Conservation (phyloP, 2,329 filamentous ascomycete species). For the Pleoardoris graminearum region DNA sequence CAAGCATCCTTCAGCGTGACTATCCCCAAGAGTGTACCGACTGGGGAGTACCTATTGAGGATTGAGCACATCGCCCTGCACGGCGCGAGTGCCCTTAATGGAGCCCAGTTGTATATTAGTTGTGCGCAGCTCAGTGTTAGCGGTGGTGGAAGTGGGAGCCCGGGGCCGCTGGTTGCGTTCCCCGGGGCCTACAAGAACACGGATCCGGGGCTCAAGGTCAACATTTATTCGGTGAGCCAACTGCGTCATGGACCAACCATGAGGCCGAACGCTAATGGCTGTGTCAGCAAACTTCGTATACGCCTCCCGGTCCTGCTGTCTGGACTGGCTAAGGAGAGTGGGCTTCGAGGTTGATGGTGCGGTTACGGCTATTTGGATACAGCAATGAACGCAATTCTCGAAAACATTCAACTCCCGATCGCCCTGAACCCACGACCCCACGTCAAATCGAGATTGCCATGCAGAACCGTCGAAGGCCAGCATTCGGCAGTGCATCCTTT, state of each 20-base stretch:
- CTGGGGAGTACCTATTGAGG: slow-evolving; percentile 36
- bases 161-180: slow-evolving; percentile 40
- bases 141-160: slow-evolving; percentile 32
- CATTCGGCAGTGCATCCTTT: too few species aligned
- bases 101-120: slow-evolving; percentile 47
- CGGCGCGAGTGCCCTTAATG: slow-evolving; percentile 23
- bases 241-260: too few species aligned
- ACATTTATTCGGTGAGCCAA: not conserved
- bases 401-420: too few species aligned
- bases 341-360: not conserved
- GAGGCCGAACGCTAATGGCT: too few species aligned
- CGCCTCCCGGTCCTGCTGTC: not conserved
- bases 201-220: slow-evolving; percentile 1
- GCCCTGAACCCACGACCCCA: too few species aligned
- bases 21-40: slow-evolving; percentile 42
- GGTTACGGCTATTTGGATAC: too few species aligned
- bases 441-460: too few species aligned
- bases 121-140: slow-evolving; percentile 48
- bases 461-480: too few species aligned
- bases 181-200: slow-evolving; percentile 30
- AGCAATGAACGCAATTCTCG: too few species aligned
- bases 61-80: slow-evolving; percentile 31
- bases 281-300: not conserved
- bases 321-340: not conserved
- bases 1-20: slow-evolving; percentile 26